Conservation (phyloP, 768 basidiomycete genomes). For the Rhodocollybia butyracea region DNA sequence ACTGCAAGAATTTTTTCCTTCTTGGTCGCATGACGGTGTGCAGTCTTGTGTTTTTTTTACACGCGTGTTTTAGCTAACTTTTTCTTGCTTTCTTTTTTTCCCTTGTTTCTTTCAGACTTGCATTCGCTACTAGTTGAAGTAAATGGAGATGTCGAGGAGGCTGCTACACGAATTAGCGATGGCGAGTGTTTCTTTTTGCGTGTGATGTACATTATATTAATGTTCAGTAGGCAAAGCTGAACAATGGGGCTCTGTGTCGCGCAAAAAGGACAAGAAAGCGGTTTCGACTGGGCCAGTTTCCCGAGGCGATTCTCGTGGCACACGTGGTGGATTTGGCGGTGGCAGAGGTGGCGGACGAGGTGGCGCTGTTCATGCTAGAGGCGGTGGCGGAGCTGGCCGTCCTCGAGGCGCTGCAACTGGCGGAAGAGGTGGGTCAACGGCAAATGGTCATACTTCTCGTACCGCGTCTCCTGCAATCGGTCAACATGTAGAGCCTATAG, state of each 20-base stretch:
- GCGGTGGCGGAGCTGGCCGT: slow-evolving; percentile 46
- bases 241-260: slow-evolving; percentile 81
- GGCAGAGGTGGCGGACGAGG: slow-evolving; percentile 55
- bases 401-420: slow-evolving; percentile 30
- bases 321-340: slow-evolving; percentile 55
- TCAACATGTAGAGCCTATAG: slow-evolving; percentile 7
- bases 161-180: slow-evolving; percentile 72
- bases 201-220: background rate
- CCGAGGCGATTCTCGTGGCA: slow-evolving; percentile 58
- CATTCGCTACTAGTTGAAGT: slow-evolving; percentile 65
- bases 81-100: slow-evolving; percentile 9
- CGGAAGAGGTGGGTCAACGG: slow-evolving; percentile 29
- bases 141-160: slow-evolving; percentile 64
- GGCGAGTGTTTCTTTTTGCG: slow-evolving; percentile 39
- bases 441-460: slow-evolving; percentile 39
- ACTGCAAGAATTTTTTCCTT: slow-evolving; percentile 70
- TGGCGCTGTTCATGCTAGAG: slow-evolving; percentile 28
- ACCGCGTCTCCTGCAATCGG: slow-evolving; percentile 26
- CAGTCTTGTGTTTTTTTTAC: no score
- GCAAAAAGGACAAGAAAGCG: slow-evolving; percentile 85
- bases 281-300: slow-evolving; percentile 20
- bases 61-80: no score
- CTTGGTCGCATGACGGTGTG: slow-evolving; percentile 74
- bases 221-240: slow-evolving; percentile 58
- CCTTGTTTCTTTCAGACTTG: slow-evolving; percentile 48